phyloP scores from a whole-genome alignment of 192 early-diverging fungal species.

The Chytriomyces confervae region DNA sequence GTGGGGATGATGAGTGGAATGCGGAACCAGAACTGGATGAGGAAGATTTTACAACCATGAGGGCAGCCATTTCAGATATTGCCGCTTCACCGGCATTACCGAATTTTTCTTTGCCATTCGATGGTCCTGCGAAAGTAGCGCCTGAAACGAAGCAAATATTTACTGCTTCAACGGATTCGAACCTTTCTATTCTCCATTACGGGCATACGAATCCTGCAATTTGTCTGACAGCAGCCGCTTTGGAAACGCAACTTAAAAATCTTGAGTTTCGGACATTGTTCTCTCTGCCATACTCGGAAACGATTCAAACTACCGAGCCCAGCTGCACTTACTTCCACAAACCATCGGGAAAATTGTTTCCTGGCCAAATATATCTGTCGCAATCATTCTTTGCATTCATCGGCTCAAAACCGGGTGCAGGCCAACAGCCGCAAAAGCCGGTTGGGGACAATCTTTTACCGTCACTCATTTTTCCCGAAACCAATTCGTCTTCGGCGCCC shows the following conservation, averaged over 20 bases:
- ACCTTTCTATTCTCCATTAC: conserved; percentile 39
- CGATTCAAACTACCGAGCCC: conserved; percentile 51
- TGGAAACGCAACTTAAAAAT: conserved; percentile 53
- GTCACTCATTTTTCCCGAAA: conserved; percentile 17
- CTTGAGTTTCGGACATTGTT: conserved; percentile 59
- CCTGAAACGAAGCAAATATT: not conserved
- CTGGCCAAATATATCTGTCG: conserved; percentile 55
- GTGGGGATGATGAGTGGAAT: conserved; percentile 3
- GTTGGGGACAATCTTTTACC: not conserved
- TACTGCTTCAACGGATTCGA: conserved; percentile 15
- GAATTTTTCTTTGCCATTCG: conserved; percentile 4
- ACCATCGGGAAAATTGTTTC: conserved; percentile 20
- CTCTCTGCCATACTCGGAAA: conserved; percentile 51
- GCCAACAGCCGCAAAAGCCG: conserved; percentile 6
- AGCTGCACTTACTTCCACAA: conserved; percentile 52
- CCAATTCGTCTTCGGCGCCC: not conserved
- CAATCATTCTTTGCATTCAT: conserved; percentile 59
- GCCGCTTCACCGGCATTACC: not conserved
- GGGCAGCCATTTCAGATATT: conserved; percentile 22
- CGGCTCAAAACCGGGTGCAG: conserved; percentile 15
- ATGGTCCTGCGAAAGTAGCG: not conserved
- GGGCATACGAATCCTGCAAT: conserved; percentile 45
- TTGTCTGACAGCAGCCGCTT: conserved; percentile 29
- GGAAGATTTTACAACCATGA: conserved; percentile 52
- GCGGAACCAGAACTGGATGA: conserved; percentile 48